Evolutionary conservation across 345 rosid genomes (phyloP), one percentile per base, ranked within the genome.

Genomic region (Barbarea vulgaris): DNA sequence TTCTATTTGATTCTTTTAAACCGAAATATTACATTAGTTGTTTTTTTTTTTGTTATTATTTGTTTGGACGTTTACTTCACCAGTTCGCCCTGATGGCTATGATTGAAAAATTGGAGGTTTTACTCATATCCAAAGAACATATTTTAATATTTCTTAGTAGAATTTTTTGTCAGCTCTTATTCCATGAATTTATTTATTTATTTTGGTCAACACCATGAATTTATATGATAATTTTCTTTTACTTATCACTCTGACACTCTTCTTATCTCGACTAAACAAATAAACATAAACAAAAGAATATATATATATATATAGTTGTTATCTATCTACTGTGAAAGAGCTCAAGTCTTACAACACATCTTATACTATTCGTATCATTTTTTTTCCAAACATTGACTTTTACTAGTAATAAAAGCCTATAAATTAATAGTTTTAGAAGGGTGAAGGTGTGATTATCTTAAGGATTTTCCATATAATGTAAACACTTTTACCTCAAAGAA

Each of bases 181-280:
- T n/a, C n/a, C n/a, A n/a, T n/a, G n/a, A n/a, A n/a, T n/a, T n/a
- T n/a, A n/a, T n/a, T n/a, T n/a, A n/a, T n/a, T n/a, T n/a, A n/a
- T n/a, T n/a, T n/a, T n/a, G n/a, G n/a, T n/a, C n/a, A n/a, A n/a
- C 9, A 8, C 14, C 22, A 15, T 22, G 10, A 14, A 21, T 67
- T 10, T 25, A 9, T 4, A 3, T n/a, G n/a, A n/a, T n/a, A n/a
- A n/a, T 13, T 33, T 30, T 3, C 27, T 22, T 58, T 28, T 4
- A 6, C 36, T 47, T 59, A 10, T 70, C 57, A 59, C 12, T 25
- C 30, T 59, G 50, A 59, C 75, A 71, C 41, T 24, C 33, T 1
- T 25, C 11, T 72, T 60, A 25, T 22, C 75, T 57, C 15, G 13
- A 36, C 41, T 36, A 36, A 36, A 12, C 59, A 11, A 4, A 47